phyloP scores from a whole-genome alignment of 805 yeast genomes.

The Vanderwaltozyma tropicalis region DNA sequence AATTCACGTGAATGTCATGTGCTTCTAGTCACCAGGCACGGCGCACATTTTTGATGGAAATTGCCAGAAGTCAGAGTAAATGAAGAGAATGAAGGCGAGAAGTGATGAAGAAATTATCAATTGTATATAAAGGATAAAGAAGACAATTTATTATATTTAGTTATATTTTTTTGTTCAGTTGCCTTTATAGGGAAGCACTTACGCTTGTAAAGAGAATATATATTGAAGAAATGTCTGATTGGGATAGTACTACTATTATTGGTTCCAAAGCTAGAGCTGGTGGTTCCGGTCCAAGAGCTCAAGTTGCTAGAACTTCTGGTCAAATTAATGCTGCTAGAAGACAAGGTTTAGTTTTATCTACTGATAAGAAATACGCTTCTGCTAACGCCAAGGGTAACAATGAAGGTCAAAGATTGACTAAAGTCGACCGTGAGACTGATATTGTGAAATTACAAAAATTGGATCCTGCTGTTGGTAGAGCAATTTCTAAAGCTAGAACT shows the following conservation, averaged over 20 bases:
- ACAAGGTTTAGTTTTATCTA: constrained; percentile 76
- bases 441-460: constrained; percentile 87
- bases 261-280: constrained; percentile 86
- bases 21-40: too few relatives aligned
- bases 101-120: too few relatives aligned
- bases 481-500: constrained; percentile 74
- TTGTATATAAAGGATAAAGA: too few relatives aligned
- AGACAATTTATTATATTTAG: too few relatives aligned
- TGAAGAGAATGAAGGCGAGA: too few relatives aligned
- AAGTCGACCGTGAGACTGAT: constrained; percentile 86
- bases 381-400: constrained; percentile 56
- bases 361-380: constrained; percentile 83
- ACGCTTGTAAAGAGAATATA: background rate
- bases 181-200: too few relatives aligned
- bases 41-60: too few relatives aligned
- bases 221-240: constrained; percentile 44
- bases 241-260: constrained; percentile 86
- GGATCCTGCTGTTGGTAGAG: constrained; percentile 75
- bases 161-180: too few relatives aligned
- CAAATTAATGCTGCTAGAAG: constrained; percentile 92
- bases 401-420: constrained; percentile 92
- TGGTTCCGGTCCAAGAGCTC: constrained; percentile 77
- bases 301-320: constrained; percentile 67
- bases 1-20: too few relatives aligned
- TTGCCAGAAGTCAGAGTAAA: too few relatives aligned